Conservation (phyloP, 306 rosid genomes). For the Trichosanthes cucumerina region DNA sequence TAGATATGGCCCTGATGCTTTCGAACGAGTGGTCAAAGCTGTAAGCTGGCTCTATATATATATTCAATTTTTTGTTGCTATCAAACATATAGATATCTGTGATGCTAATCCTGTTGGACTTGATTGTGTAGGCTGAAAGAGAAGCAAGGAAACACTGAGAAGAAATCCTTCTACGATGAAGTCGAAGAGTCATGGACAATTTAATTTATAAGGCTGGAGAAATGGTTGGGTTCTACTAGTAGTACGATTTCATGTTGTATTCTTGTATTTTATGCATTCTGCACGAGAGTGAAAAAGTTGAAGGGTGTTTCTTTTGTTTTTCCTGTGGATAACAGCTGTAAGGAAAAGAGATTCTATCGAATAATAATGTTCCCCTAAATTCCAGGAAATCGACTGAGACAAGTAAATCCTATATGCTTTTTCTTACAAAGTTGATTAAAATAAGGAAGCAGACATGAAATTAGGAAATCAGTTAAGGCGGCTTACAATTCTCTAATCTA, state of each 20-base stretch:
- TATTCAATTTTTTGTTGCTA: background rate
- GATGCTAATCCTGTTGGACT: background rate
- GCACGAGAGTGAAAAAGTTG: background rate
- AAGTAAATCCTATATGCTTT: background rate
- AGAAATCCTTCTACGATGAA: background rate
- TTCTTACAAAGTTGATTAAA: background rate
- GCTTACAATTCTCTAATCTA: background rate
- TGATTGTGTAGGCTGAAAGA: conserved; percentile 58
- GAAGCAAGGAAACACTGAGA: conserved; percentile 67
- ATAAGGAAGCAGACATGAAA: background rate
- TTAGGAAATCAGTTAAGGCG: background rate
- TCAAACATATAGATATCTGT: background rate
- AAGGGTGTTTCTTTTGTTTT: background rate
- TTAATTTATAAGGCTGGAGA: background rate
- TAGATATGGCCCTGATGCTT: conserved; percentile 56
- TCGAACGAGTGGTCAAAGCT: conserved; percentile 59
- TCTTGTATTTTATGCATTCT: background rate
- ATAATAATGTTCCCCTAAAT: background rate
- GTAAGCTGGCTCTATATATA: conserved; percentile 19
- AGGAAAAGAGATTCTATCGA: background rate
- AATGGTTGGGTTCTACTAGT: background rate
- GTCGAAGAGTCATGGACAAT: background rate
- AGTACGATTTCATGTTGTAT: background rate
- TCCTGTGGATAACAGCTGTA: background rate
- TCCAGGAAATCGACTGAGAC: background rate